Conservation (phyloP, 192 early-diverging fungal genomes). For the Coemansia sp. region DNA sequence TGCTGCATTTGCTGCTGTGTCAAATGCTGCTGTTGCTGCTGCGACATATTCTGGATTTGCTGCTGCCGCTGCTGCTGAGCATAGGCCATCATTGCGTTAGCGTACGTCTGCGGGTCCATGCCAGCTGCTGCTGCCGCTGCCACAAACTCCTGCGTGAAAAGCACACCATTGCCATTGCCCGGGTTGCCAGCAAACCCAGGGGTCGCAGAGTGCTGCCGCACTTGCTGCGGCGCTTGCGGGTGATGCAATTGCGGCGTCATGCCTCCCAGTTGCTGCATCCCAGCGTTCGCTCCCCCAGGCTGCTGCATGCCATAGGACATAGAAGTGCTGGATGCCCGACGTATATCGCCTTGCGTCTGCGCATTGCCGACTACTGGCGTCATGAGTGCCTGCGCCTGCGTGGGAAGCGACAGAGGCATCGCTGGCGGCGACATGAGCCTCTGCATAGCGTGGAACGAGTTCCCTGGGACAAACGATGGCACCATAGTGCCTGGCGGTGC, state of each 20-base stretch:
- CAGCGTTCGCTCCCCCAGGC: neutral
- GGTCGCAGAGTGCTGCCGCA: neutral
- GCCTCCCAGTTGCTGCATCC: neutral
- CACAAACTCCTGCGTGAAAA: neutral
- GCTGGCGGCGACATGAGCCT: constrained; percentile 25
- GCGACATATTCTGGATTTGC: constrained; percentile 15
- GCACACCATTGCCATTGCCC: neutral
- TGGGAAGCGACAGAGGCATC: constrained; percentile 6
- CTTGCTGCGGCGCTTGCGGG: neutral
- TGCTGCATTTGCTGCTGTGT: constrained; percentile 7
- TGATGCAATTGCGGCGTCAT: constrained; percentile 5
- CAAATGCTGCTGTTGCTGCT: constrained; percentile 1
- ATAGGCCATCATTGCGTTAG: constrained; percentile 26
- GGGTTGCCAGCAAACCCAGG: neutral
- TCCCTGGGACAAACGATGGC: neutral
- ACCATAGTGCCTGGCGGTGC: neutral
- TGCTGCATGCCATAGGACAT: constrained; percentile 3
- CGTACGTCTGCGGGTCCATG: neutral
- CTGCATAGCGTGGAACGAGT: constrained; percentile 28
- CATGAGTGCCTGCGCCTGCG: constrained; percentile 21
- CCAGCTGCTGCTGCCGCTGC: constrained; percentile 12
- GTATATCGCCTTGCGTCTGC: constrained; percentile 5
- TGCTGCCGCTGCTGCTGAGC: constrained; percentile 17
- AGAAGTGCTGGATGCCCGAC: neutral
- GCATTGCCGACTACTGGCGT: constrained; percentile 34